Evolutionary conservation across 306 rosid species (phyloP).

Genomic region (Dicorynia guianensis): DNA sequence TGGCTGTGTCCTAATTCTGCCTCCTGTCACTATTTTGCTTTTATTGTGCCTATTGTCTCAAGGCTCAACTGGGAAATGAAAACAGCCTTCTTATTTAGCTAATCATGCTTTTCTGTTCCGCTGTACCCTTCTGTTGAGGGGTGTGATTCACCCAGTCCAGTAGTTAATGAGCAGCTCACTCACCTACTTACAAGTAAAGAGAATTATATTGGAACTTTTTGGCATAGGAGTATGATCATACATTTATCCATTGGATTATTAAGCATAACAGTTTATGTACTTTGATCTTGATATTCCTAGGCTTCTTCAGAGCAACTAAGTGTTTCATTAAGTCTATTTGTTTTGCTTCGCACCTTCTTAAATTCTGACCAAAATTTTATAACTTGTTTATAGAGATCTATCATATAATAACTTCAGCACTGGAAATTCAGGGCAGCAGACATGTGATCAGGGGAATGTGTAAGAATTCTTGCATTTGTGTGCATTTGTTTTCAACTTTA

Average conservation of each 20-base stretch:
- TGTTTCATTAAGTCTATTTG: conserved; percentile 11
- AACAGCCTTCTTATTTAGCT: neutral
- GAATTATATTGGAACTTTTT: conserved; percentile 5
- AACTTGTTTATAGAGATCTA: conserved; percentile 61
- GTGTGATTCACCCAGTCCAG: neutral
- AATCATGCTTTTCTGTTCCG: too few relatives aligned
- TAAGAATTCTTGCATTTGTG: conserved; percentile 49
- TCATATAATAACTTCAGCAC: conserved; percentile 67
- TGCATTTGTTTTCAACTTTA: conserved; percentile 3
- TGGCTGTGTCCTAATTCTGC: neutral
- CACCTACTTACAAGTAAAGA: neutral
- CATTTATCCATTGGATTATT: neutral
- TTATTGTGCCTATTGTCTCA: neutral
- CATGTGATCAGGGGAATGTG: conserved; percentile 51
- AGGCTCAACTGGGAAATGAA: neutral
- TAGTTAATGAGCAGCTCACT: neutral
- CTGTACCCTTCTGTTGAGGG: neutral
- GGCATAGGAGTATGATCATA: neutral
- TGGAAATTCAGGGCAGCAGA: conserved; percentile 9
- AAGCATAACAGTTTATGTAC: neutral
- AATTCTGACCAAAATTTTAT: conserved; percentile 40
- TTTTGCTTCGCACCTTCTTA: neutral
- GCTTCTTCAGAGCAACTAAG: neutral
- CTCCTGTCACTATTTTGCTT: neutral
- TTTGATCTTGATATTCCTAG: conserved; percentile 27